Evolutionary conservation across 352 stramenopile species (phyloP), one percentile per base, ranked within the genome.

Genomic region (Globisporangium heterothallicum): DNA sequence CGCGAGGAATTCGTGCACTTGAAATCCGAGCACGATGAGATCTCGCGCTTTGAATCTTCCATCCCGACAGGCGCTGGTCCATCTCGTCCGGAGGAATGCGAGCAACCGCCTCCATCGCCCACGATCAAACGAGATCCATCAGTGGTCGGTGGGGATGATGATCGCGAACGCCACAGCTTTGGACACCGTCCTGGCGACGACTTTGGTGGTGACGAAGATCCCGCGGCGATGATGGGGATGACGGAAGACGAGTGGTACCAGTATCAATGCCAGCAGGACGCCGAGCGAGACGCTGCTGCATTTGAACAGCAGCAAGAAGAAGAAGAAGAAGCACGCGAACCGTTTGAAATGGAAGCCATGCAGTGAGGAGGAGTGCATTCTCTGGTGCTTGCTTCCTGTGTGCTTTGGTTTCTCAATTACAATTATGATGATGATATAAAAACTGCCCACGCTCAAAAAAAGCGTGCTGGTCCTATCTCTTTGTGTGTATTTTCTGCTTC

Each of bases 1-100:
- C 74, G 74, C 26, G 81, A 94, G 44, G 81, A 94, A 48, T 92
- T 94, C 51, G 57, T 94, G 24, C 81, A 92, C 30, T 62, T 91
- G 43, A 94, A 94, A 50, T 91, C 78, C 26, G 64, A 78, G 25
- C 72, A 90, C 49, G 84, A 92, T 50, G 83, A 94, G 64, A 72
- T 92, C 42, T 94, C 83, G 22, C 79, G 81, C 27, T 94, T 94
- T 36, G 78, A 92, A 49, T 84, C 80, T 16, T 86, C 72, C 0
- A 81, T 86, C 10, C 83, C 80, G 8, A 64, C 60, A 5, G 35
- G 47, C 9, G 35, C 42, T 27, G 58, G 14, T 2, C 45, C 56
- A 3, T 13, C 35, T 8, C 66, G 70, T 0, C 71, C 78, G 0
- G 77, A 92, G 36, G 80, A 87, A 52, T 88, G 79, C 46, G 76